Evolutionary conservation across 768 basidiomycete species (phyloP).

Genomic region (Termitomyces sp.): DNA sequence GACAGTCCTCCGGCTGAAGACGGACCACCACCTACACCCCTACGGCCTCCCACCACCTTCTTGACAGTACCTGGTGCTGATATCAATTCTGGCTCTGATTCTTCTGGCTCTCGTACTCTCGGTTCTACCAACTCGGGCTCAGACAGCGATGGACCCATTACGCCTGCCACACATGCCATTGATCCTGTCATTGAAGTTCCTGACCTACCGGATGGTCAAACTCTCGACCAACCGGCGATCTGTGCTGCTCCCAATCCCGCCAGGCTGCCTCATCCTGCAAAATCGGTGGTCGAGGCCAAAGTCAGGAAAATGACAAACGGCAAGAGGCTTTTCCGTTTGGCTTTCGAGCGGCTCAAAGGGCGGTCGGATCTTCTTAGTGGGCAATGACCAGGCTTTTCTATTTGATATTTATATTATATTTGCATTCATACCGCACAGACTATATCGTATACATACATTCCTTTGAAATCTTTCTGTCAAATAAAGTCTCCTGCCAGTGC

Average conservation of each 20-base stretch:
- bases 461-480: neutral
- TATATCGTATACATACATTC: constrained; percentile 7
- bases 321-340: constrained; percentile 33
- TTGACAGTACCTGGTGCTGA: constrained; percentile 13
- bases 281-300: constrained; percentile 3
- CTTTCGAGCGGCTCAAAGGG: constrained; percentile 21
- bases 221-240: constrained; percentile 24
- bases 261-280: constrained; percentile 1
- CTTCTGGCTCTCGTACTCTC: constrained; percentile 15
- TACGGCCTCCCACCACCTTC: constrained; percentile 1
- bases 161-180: constrained; percentile 39
- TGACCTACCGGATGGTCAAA: constrained; percentile 37
- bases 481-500: neutral
- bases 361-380: constrained; percentile 7
- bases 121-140: constrained; percentile 26
- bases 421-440: neutral
- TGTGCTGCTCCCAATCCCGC: neutral
- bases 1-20: constrained; percentile 29
- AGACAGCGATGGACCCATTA: constrained; percentile 46
- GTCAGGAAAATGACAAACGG: constrained; percentile 23
- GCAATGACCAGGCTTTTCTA: neutral
- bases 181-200: constrained; percentile 41
- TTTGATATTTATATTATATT: neutral
- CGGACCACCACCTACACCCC: constrained; percentile 12
- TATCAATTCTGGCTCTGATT: constrained; percentile 5